These are phyloP conservation scores for Trichoderma atroviride DNA, from an alignment of 2,329 filamentous ascomycete genomes.

Conservation along the genomic window DNA sequence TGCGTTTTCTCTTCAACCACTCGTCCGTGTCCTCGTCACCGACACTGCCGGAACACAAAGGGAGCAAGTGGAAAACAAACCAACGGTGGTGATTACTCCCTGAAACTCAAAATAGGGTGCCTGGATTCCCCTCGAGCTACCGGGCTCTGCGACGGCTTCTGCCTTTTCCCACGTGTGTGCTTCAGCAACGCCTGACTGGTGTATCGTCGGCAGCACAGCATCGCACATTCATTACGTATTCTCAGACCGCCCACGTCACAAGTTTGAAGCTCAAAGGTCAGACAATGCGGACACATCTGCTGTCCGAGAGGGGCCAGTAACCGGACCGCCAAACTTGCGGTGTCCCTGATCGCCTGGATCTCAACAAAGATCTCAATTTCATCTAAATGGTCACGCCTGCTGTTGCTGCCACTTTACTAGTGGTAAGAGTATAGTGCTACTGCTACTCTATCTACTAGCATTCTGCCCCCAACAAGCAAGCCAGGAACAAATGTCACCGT, in stretches of 20 bases:
- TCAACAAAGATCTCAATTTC: slow-evolving; percentile 14
- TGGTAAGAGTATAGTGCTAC: neutral
- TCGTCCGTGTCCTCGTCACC: neutral
- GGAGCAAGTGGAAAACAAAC: neutral
- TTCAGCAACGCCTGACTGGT: slow-evolving; percentile 11
- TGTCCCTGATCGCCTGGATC: slow-evolving; percentile 18
- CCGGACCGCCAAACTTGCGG: slow-evolving; percentile 11
- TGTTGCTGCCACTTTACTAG: neutral
- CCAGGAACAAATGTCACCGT: slow-evolving; percentile 8
- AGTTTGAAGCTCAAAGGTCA: slow-evolving; percentile 4
- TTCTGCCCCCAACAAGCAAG: neutral
- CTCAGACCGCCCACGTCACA: slow-evolving; percentile 13
- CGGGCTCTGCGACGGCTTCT: neutral
- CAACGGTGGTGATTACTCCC: neutral
- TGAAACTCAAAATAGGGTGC: slow-evolving; percentile 5
- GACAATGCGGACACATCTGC: neutral
- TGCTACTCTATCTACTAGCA: neutral
- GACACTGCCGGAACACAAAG: neutral
- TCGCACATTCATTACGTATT: slow-evolving; percentile 14
- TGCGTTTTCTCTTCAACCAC: neutral
- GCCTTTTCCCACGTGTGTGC: slow-evolving; percentile 16
- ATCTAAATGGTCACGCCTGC: neutral
- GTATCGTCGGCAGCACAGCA: neutral
- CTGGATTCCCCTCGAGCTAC: slow-evolving; percentile 7
- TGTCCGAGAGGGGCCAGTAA: neutral